phyloP scores from a whole-genome alignment of 441 rosid genomes.

The Croton laevigatus region DNA sequence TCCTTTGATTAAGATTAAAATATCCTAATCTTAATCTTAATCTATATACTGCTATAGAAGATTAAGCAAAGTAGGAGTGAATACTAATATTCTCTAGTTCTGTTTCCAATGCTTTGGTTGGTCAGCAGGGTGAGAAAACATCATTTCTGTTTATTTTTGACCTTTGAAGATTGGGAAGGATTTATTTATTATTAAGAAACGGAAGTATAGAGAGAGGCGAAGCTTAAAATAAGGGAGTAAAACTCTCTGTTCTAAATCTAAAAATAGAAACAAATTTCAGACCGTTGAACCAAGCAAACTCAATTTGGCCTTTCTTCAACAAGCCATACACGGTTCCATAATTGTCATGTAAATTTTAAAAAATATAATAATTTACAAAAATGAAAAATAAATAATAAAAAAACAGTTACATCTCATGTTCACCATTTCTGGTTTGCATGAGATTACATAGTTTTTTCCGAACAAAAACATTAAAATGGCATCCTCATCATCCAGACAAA shows the following conservation, averaged over 20 bases:
- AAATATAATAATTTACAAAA: too few relatives aligned
- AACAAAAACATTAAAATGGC: constrained; percentile 34
- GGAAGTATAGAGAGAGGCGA: constrained; percentile 9
- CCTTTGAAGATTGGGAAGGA: not conserved
- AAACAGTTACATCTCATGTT: not conserved
- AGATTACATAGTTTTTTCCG: constrained; percentile 3
- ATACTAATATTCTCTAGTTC: too few relatives aligned
- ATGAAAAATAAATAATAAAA: not conserved
- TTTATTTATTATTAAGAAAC: not conserved
- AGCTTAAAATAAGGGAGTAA: constrained; percentile 40
- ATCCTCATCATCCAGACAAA: constrained; percentile 41
- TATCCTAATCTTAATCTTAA: too few relatives aligned
- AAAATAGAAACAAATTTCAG: constrained; percentile 21
- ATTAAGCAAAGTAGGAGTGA: too few relatives aligned
- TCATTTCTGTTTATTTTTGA: too few relatives aligned
- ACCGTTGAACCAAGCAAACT: constrained; percentile 19
- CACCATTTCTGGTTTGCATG: not conserved
- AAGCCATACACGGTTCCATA: constrained; percentile 4
- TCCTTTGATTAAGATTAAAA: too few relatives aligned
- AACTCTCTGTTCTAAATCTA: constrained; percentile 13
- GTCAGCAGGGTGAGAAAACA: not conserved
- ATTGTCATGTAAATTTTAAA: not conserved
- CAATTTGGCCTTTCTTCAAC: constrained; percentile 15
- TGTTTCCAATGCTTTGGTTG: too few relatives aligned
- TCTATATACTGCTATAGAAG: too few relatives aligned